These are phyloP conservation scores for Erodium maritimum DNA, from an alignment of 345 rosid genomes.

Conservation along the genomic window DNA sequence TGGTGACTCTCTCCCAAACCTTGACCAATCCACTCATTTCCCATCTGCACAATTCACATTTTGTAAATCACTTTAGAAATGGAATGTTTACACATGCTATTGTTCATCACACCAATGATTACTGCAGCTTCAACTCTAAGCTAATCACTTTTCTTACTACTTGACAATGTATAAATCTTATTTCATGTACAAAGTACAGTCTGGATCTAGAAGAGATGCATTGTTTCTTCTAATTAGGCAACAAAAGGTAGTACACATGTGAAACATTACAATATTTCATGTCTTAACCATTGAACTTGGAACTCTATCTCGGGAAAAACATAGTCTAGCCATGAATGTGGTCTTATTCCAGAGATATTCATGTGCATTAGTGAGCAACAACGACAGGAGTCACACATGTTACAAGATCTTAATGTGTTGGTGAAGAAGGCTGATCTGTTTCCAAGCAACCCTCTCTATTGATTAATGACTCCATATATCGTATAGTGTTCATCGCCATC, in stretches of 20 bases:
- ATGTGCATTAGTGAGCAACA: background rate
- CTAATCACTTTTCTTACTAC: too few relatives aligned
- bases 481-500: conserved; percentile 9
- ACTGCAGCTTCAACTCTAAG: too few relatives aligned
- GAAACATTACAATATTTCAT: background rate
- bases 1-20: background rate
- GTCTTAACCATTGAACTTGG: conserved; percentile 14
- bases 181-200: too few relatives aligned
- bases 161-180: background rate
- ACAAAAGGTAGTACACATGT: background rate
- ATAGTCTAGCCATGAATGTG: background rate
- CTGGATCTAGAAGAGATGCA: background rate
- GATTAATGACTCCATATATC: conserved; percentile 7
- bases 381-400: background rate
- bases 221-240: background rate
- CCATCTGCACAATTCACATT: background rate
- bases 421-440: conserved; percentile 5
- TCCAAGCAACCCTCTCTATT: conserved; percentile 6
- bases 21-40: background rate
- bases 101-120: too few relatives aligned
- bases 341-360: background rate
- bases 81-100: too few relatives aligned
- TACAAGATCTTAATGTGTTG: conserved; percentile 3
- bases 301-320: background rate
- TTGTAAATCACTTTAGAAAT: too few relatives aligned